Evolutionary conservation across 306 rosid genomes (phyloP).

Genomic region (Quercus ilex): DNA sequence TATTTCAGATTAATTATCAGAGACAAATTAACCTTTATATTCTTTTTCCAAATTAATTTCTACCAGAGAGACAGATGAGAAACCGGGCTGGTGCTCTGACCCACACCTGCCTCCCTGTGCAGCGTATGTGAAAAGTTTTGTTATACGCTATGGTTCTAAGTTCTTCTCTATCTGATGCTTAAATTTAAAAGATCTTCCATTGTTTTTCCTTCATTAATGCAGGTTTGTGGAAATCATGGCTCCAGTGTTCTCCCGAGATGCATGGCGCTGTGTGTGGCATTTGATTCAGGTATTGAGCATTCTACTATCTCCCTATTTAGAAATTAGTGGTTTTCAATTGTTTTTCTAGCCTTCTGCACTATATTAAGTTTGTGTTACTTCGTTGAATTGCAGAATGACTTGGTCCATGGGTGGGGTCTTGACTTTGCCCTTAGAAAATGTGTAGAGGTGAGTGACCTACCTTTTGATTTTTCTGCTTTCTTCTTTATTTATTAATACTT

Average conservation of each 20-base stretch:
- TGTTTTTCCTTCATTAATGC: conserved; percentile 16
- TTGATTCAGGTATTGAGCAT: conserved; percentile 71
- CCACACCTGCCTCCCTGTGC: conserved; percentile 99
- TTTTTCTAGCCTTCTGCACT: conserved; percentile 3
- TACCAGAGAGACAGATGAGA: conserved; percentile 74
- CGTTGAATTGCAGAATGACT: conserved; percentile 68
- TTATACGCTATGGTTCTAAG: conserved; percentile 1
- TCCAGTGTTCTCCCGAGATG: conserved; percentile 93
- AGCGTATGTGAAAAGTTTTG: conserved; percentile 53
- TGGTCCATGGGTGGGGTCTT: conserved; percentile 99
- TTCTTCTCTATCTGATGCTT: conserved; percentile 10
- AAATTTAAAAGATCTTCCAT: background rate
- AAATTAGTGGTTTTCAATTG: background rate
- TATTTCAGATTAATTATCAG: background rate
- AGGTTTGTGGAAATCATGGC: conserved; percentile 99
- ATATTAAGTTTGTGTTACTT: background rate
- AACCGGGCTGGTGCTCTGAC: conserved; percentile 94
- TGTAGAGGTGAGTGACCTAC: conserved; percentile 63
- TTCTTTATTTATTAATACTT: background rate
- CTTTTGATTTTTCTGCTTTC: conserved; percentile 1
- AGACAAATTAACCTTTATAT: conserved; percentile 4
- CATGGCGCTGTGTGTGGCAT: conserved; percentile 99
- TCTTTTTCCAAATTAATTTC: conserved; percentile 14
- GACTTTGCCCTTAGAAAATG: conserved; percentile 94
- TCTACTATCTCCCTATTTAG: background rate